These are phyloP conservation scores for Lichenothelia convexa DNA, from an alignment of 495 filamentous ascomycete genomes.

Conservation along the genomic window DNA sequence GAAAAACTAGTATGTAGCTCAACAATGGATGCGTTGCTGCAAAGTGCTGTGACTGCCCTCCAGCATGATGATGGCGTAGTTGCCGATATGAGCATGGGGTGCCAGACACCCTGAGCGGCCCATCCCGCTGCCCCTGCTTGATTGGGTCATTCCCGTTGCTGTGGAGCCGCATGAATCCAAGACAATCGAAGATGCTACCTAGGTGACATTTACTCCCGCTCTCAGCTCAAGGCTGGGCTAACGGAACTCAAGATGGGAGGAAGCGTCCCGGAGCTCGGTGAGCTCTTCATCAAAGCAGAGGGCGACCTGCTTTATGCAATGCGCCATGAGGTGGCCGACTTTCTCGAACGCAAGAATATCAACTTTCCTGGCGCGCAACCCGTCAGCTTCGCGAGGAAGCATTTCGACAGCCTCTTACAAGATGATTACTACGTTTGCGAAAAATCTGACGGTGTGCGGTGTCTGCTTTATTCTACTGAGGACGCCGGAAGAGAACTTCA, in stretches of 20 bases:
- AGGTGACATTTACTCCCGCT: not conserved
- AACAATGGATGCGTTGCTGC: no score
- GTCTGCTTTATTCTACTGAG: conserved; percentile 70
- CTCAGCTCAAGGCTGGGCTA: not conserved
- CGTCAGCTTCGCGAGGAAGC: conserved; percentile 65
- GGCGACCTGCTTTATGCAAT: not conserved
- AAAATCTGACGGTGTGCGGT: conserved; percentile 92
- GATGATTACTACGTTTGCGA: conserved; percentile 85
- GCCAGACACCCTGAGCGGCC: no score
- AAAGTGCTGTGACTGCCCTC: no score
- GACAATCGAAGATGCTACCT: no score
- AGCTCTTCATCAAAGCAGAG: not conserved
- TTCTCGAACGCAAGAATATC: conserved; percentile 47
- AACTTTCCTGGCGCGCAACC: conserved; percentile 88
- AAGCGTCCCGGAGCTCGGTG: not conserved
- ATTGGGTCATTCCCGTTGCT: no score
- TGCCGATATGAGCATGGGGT: no score
- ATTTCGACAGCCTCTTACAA: conserved; percentile 29
- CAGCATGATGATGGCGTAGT: no score
- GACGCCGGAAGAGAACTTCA: conserved; percentile 35
- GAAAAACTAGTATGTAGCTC: no score
- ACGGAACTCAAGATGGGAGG: not conserved
- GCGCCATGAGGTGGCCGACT: conserved; percentile 51
- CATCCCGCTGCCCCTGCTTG: no score
- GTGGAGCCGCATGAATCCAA: no score